Percentiles rank a stretch among this genome's conserved stretches.
phyloP scores from a whole-genome alignment of 805 yeast genomes.

The Saccharomycopsis sp. region DNA sequence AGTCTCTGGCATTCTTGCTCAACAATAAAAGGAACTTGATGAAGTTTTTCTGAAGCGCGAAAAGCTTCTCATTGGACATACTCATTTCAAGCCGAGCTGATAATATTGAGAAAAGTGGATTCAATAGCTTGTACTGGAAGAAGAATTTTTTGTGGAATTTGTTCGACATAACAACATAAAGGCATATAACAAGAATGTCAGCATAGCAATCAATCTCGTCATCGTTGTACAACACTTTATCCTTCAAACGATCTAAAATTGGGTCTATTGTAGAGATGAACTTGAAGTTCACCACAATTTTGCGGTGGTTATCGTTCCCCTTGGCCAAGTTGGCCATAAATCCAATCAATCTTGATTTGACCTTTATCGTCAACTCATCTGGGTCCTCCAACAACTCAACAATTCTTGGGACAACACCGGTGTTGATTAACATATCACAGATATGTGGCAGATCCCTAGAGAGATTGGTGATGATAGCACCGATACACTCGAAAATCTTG shows the following conservation, averaged over 20 bases:
- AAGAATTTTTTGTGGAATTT: conserved; percentile 15
- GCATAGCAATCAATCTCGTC: conserved; percentile 9
- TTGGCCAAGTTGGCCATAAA: conserved; percentile 12
- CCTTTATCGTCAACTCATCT: conserved; percentile 3
- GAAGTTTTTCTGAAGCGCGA: conserved; percentile 12
- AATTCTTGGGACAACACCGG: conserved; percentile 5
- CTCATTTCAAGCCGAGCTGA: neutral
- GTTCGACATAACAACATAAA: conserved; percentile 12
- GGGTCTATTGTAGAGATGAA: conserved; percentile 12
- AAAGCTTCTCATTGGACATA: conserved; percentile 1
- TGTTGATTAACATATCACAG: conserved; percentile 4
- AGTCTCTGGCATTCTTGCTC: conserved; percentile 17
- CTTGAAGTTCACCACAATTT: conserved; percentile 9
- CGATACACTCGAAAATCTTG: conserved; percentile 8
- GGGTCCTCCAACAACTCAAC: conserved; percentile 9
- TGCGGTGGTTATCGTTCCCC: conserved; percentile 11
- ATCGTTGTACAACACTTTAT: neutral
- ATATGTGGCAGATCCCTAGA: conserved; percentile 3
- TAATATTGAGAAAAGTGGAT: conserved; percentile 10
- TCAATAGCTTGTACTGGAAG: conserved; percentile 11
- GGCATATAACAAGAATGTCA: conserved; percentile 12
- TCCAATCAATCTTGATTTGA: conserved; percentile 9
- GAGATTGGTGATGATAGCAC: conserved; percentile 13
- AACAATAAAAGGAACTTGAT: conserved; percentile 17
- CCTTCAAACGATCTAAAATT: neutral